Evolutionary conservation across 78 protist genomes (phyloP).

Genomic region (Diacronema lutheri): DNA sequence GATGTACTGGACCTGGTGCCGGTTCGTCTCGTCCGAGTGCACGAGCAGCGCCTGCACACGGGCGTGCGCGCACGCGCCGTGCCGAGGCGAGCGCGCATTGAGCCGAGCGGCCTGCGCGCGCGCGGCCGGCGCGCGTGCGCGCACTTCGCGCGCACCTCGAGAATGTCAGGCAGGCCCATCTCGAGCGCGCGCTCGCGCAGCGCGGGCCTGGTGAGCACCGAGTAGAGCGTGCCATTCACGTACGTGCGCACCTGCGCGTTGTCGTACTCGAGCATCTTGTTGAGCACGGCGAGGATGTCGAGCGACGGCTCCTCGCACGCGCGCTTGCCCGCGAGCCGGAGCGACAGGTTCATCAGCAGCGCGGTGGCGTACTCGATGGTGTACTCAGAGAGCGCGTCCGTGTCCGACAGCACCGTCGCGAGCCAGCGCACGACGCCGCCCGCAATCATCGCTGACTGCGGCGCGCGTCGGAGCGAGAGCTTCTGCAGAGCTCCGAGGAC

Average conservation of each 20-base stretch:
- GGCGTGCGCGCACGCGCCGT: too few relatives aligned
- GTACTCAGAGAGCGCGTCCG: constrained; percentile 15
- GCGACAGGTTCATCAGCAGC: constrained; percentile 36
- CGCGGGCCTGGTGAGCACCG: background rate
- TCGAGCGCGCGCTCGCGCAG: constrained; percentile 8
- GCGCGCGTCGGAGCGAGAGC: constrained; percentile 20
- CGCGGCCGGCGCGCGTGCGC: too few relatives aligned
- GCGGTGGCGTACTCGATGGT: constrained; percentile 36
- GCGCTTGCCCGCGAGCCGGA: constrained; percentile 14
- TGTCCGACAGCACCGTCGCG: background rate
- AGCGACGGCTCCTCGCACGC: background rate
- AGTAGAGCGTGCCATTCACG: constrained; percentile 42
- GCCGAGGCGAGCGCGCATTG: too few relatives aligned
- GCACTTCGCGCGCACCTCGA: background rate
- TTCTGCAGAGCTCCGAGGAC: constrained; percentile 33
- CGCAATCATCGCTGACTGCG: constrained; percentile 6
- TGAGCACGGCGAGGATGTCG: constrained; percentile 4
- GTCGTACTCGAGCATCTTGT: constrained; percentile 8
- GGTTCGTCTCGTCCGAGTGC: background rate
- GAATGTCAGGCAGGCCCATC: background rate
- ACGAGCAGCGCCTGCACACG: background rate
- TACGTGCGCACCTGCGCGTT: constrained; percentile 21
- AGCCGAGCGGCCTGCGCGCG: too few relatives aligned
- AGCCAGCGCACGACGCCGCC: constrained; percentile 14
- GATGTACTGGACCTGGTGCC: constrained; percentile 2